Base-by-base conservation (phyloP, 2,329 filamentous ascomycete species). In the Fusarium ambrosium region DNA sequence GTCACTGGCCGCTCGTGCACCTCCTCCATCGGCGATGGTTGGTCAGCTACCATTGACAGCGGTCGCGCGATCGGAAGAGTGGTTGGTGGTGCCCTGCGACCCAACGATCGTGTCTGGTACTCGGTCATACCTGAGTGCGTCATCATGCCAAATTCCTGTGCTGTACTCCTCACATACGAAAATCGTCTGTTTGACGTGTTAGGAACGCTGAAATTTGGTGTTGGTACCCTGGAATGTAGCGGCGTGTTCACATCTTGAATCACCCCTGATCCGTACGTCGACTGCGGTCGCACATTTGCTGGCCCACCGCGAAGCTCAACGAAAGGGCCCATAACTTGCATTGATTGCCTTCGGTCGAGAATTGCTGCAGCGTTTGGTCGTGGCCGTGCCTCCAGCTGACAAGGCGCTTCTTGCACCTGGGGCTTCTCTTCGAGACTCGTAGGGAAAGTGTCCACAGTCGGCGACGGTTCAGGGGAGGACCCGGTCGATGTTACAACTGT, bases 401-500 rank as follows among this genome's bases (percentile, higher is more conserved):
- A 66, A 20, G 79, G 64, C 16, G 75, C 74, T 4, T 82, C 80
- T 16, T 72, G 74, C 2, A 48, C 64, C 24, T 72, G 45, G 48
- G 70, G 11, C 62, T 71, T 66, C 20, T 79, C 77, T 29, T 79
- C 74, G 45, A 70, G 59, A 37, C 71, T 34, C 64, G 69, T 39
- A 16, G 78, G 79, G 66, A 90, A 90, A 64, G 84, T 89, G 39
- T 89, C 87, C 14, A 86, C 83, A 1, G 85, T 86, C 0, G 91
- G 90, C 2, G 90, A 92, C 66, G 84, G 86, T 18, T 88, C 85
- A 3, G 89, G 88, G 0, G 90, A 92, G 6, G 77, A 79, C 34
- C 85, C 86, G 20, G 87, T 86, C 0, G 90, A 92, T 2, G 90
- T 92, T 9, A 91, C 78, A 29, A 90, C 82, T 4, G 91, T 92